These are phyloP conservation scores for Myxozyma nipponensis DNA, from an alignment of 805 yeast genomes.

Conservation along the genomic window DNA sequence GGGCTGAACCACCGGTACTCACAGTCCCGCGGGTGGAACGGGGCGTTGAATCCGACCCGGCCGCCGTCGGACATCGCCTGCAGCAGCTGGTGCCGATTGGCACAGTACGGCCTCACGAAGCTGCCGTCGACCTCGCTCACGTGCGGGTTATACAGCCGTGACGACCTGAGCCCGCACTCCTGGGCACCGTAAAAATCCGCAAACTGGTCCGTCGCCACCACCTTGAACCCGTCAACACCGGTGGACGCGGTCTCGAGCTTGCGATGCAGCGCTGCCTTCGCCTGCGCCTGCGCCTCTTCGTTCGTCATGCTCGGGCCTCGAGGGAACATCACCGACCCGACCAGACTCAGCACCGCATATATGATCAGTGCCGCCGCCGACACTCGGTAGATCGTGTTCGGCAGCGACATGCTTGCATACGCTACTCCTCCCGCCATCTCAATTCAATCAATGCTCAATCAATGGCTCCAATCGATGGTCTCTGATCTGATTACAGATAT, in stretches of 20 bases:
- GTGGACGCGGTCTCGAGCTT: conserved; percentile 16
- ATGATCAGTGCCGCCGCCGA: conserved; percentile 17
- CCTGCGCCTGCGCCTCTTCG: conserved; percentile 20
- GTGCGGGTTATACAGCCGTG: conserved; percentile 25
- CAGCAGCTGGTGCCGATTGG: conserved; percentile 12
- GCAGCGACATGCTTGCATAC: conserved; percentile 11
- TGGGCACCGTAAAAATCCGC: conserved; percentile 26
- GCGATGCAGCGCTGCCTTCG: conserved; percentile 19
- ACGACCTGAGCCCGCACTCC: conserved; percentile 21
- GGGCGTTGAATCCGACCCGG: conserved; percentile 14
- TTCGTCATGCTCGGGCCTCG: conserved; percentile 8
- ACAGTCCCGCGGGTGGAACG: conserved; percentile 18
- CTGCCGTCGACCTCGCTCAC: conserved; percentile 15
- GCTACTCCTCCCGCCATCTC: conserved; percentile 19
- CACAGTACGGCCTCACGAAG: conserved; percentile 21
- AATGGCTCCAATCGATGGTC: too few species aligned
- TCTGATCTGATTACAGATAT: too few species aligned
- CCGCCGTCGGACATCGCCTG: conserved; percentile 20
- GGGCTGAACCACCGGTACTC: conserved; percentile 28
- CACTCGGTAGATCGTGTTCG: conserved; percentile 23
- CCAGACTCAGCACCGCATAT: conserved; percentile 18
- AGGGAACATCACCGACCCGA: conserved; percentile 6
- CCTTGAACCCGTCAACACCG: conserved; percentile 24
- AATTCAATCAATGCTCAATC: neutral
- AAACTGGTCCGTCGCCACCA: conserved; percentile 12